Percentiles rank a stretch among this genome's conserved stretches.
phyloP scores from a whole-genome alignment of 148 eudicot genomes.

The Agrostemma githago region DNA sequence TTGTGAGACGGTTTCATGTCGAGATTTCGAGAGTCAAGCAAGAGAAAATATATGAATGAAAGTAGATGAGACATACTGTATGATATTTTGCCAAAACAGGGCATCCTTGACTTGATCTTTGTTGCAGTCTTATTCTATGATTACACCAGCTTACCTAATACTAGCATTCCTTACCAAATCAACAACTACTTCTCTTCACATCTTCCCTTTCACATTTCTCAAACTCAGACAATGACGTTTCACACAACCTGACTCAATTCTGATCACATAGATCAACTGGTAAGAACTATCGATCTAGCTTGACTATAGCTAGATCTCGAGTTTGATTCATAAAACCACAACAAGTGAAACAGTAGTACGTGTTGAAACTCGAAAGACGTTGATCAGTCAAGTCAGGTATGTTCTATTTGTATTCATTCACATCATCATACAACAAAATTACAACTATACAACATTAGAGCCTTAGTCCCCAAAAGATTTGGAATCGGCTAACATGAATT shows the following conservation, averaged over 20 bases:
- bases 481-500: too few relatives aligned
- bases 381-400: neutral
- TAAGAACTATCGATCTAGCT: neutral
- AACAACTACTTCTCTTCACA: constrained; percentile 7
- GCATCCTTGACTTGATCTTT: neutral
- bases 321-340: too few relatives aligned
- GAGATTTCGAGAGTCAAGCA: too few relatives aligned
- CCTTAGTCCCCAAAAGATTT: too few relatives aligned
- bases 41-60: too few relatives aligned
- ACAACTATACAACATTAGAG: neutral
- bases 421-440: neutral
- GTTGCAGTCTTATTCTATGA: neutral
- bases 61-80: too few relatives aligned
- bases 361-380: neutral
- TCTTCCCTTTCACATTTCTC: neutral
- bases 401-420: constrained; percentile 8
- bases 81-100: neutral
- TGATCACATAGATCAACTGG: neutral
- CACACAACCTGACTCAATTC: neutral
- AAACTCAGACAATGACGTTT: neutral
- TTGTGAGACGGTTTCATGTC: neutral
- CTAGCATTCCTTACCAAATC: constrained; percentile 10
- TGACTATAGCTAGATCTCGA: too few relatives aligned
- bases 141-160: neutral
- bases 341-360: neutral